Evolutionary conservation across 257 asterid genomes (phyloP), one percentile per base, ranked within the genome.

Genomic region (Lavandula angustifolia): DNA sequence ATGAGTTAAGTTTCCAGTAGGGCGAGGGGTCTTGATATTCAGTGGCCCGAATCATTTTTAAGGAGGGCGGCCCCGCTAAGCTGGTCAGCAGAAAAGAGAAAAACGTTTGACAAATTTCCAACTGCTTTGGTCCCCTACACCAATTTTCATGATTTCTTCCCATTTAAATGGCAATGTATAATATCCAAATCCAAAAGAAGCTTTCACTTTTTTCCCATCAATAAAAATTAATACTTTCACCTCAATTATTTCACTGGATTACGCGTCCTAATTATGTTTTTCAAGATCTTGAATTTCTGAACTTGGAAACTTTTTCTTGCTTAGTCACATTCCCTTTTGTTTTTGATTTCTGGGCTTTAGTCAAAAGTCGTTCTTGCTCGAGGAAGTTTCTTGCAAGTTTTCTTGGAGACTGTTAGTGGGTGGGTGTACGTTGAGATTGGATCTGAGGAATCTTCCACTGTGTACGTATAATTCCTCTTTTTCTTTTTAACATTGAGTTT

Each of bases 71-170:
- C 27, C 27, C 80, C 88, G 72, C 67, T 75, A 74, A 59, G 79
- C 73, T 71, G 83, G 86, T 85, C 91, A 84, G 87, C 84, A 76
- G 70, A 75, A 66, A 64, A 47, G 47, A 12, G 69, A 68, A 69
- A 85, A 75, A 80, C 66, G 66, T 79, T 83, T 81, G 88, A 87
- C 90, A 70, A 77, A 71, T 73, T 41, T 49, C 43, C 66, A 67
- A 59, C 68, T 72, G 54, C 66, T 75, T 41, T 70, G 82, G 83
- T 77, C 80, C 78, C 82, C 78, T 41, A 60, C 80, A 27, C 14
- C 18, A n/a, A 37, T 66, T n/a, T 56, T 75, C 14, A 52, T 37
- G 55, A 32, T 54, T 62, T 73, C 78, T 76, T 40, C 48, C 77
- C 3, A 3, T 76, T 70, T 73, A 62, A 71, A 69, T 62, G 41